A percentile compares a stretch with the other conserved stretches of the same genome.
phyloP scores from a whole-genome alignment of 2,329 filamentous ascomycete species.

The Sporothrix inflata region DNA sequence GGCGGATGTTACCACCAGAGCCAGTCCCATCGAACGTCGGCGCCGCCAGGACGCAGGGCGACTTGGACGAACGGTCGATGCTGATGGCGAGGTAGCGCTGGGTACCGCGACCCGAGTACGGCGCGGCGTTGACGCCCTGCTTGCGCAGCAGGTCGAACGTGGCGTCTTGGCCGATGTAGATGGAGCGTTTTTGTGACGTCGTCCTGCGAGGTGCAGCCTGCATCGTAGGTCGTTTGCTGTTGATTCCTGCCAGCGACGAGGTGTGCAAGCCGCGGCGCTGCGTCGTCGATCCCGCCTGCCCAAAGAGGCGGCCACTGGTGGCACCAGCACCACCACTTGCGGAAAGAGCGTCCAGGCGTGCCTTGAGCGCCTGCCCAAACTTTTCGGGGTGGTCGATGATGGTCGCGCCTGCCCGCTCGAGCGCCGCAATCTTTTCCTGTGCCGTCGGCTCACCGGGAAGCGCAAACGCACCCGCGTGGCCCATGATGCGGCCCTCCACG shows the following conservation, averaged over 20 bases:
- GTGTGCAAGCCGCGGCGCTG: conserved; percentile 58
- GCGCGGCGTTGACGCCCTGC: conserved; percentile 50
- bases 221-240: not conserved
- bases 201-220: not conserved
- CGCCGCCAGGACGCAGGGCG: conserved; percentile 66
- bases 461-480: conserved; percentile 76
- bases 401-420: conserved; percentile 67
- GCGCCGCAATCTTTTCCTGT: conserved; percentile 65
- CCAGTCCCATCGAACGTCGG: conserved; percentile 37
- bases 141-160: conserved; percentile 60
- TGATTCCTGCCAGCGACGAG: conserved; percentile 28
- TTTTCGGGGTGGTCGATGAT: conserved; percentile 78
- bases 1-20: conserved; percentile 38
- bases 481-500: conserved; percentile 70
- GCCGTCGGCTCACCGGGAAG: conserved; percentile 67
- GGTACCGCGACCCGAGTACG: conserved; percentile 42
- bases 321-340: conserved; percentile 21
- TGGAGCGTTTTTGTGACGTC: conserved; percentile 49
- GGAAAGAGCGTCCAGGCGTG: conserved; percentile 49
- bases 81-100: conserved; percentile 63
- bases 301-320: conserved; percentile 35
- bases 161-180: conserved; percentile 59
- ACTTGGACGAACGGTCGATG: conserved; percentile 64
- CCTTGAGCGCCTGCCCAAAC: conserved; percentile 70
- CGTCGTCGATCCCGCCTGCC: conserved; percentile 4